Evolutionary conservation across 495 filamentous ascomycete genomes (phyloP).

Genomic region (Viridothelium virens): DNA sequence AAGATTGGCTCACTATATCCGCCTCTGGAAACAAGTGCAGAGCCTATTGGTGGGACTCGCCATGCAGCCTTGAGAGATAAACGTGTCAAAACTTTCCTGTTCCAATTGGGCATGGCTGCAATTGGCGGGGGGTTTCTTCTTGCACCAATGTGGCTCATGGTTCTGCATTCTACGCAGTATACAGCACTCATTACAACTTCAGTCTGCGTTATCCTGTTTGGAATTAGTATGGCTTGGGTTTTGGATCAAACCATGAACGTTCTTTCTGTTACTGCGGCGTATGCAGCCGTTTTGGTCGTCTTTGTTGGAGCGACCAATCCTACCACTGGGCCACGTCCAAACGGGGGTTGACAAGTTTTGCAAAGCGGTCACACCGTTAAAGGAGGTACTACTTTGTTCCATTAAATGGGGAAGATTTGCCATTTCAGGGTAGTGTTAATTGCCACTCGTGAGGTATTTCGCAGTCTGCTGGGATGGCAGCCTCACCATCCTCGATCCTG

Average conservation of each 20-base stretch:
- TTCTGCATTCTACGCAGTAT: neutral
- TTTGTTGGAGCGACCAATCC: neutral
- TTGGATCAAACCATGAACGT: neutral
- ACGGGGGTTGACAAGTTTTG: neutral
- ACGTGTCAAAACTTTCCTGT: neutral
- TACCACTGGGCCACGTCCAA: neutral
- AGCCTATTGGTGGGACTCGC: neutral
- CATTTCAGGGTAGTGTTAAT: no score
- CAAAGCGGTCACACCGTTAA: neutral
- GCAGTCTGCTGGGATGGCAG: no score
- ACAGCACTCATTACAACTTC: neutral
- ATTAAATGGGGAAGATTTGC: no score
- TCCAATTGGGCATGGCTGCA: neutral
- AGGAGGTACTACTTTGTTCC: no score
- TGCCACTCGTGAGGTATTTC: no score
- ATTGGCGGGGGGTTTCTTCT: neutral
- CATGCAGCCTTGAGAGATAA: neutral
- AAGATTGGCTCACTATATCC: neutral
- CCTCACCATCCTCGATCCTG: neutral
- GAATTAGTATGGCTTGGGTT: neutral
- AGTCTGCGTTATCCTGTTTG: neutral
- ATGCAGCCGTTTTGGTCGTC: neutral
- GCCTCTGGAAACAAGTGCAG: neutral
- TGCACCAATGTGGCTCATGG: neutral
- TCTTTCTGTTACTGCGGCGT: neutral